Evolutionary conservation across 441 rosid genomes (phyloP), one percentile per base, ranked within the genome.

Genomic region (Corymbia citriodora): DNA sequence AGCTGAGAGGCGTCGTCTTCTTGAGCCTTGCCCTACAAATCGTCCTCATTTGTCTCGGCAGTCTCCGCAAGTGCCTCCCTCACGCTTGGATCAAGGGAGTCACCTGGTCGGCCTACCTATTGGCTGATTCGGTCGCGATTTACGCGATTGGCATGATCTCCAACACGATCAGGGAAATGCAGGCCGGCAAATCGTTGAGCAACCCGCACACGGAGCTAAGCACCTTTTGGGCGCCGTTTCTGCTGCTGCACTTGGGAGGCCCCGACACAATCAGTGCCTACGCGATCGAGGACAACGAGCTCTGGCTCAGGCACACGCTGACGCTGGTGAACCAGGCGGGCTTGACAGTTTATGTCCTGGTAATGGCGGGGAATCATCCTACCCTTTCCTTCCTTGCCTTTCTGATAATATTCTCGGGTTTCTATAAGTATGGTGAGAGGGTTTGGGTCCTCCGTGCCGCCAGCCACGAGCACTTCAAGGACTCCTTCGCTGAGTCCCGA

Each of bases 11-110:
- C 2, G 53, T 89, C 54, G 92, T 94, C 16, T 89, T 93, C 13
- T 88, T 92, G 55, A 92, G 96, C 89, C 95, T 92, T 3, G 13
- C 27, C 53, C 74, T 94, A 55, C 95, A 94, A 54, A 81, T 92
- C 6, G 29, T 90, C 52, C 93, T 94, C 29, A 90, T 92, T 49
- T 16, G 49, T 52, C 89, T 91, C 0, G 94, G 93, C 3, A 91
- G 68, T 40, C 90, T 88, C 50, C 89, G 94, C 89, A 94, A 94
- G 86, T 88, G 88, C 33, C 55, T 49, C 10, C 88, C 81, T 1
- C 13, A 21, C 5, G 15, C 68, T 25, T 55, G 89, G 90, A 48
- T 90, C 23, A 82, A 53, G 27, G 25, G 91, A 19, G 48, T 93
- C 48, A 31, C 93, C 23, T 94, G 94, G 94, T 79, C 40, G 45